A percentile compares a stretch with the other conserved stretches of the same genome.
Conservation (phyloP, 108 stramenopile genomes). For the Cylindrotheca fusiformis region DNA sequence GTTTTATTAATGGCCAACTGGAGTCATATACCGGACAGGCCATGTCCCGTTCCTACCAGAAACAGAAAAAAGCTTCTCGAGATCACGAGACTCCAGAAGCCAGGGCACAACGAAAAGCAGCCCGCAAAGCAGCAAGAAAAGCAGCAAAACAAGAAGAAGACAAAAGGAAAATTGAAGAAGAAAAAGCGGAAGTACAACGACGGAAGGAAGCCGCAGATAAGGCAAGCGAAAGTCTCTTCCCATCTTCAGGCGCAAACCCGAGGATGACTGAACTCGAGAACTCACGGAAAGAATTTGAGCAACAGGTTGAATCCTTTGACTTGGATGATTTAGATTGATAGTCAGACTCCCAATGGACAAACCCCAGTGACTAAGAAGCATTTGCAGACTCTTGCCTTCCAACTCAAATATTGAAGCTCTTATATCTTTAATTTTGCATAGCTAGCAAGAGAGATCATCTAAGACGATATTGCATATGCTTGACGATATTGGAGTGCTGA, state of each 20-base stretch:
- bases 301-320: constrained; percentile 17
- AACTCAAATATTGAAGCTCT: too few relatives aligned
- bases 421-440: not conserved
- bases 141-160: constrained; percentile 28
- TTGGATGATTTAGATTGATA: constrained; percentile 27
- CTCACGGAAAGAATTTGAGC: constrained; percentile 14
- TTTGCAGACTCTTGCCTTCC: too few relatives aligned
- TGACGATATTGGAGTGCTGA: constrained; percentile 41
- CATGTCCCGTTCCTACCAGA: constrained; percentile 53
- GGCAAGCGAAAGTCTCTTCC: constrained; percentile 24
- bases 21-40: constrained; percentile 68
- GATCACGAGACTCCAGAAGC: constrained; percentile 32
- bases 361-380: too few relatives aligned
- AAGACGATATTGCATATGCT: constrained; percentile 58
- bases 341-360: too few relatives aligned
- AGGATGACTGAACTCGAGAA: not conserved
- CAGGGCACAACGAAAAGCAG: constrained; percentile 34
- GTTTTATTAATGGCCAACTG: constrained; percentile 56
- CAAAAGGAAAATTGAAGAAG: constrained; percentile 12
- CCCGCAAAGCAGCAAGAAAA: constrained; percentile 28
- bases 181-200: constrained; percentile 17
- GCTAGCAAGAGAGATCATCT: constrained; percentile 32
- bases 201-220: constrained; percentile 30
- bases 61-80: constrained; percentile 28
- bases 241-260: not conserved